These are phyloP conservation scores for Albugo laibachii DNA, from an alignment of 352 stramenopile genomes.

Conservation along the genomic window DNA sequence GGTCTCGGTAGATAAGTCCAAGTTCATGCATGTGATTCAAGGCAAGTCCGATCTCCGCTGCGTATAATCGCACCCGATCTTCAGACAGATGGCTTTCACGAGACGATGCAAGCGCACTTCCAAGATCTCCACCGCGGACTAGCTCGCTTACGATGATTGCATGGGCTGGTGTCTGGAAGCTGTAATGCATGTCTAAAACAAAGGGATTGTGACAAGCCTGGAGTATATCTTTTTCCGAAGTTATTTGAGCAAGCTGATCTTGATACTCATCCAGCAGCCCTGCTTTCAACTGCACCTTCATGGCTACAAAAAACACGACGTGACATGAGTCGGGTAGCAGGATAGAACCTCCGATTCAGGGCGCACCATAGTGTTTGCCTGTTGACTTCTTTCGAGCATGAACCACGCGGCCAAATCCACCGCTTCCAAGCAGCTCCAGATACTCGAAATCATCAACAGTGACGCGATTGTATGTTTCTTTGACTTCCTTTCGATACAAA, in stretches of 20 bases:
- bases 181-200: constrained; percentile 81
- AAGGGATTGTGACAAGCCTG: constrained; percentile 78
- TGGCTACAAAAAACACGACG: constrained; percentile 19
- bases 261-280: constrained; percentile 73
- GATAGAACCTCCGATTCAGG: background rate
- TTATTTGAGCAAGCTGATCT: constrained; percentile 67
- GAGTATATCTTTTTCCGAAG: constrained; percentile 77
- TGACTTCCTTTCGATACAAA: constrained; percentile 50
- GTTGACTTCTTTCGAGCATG: constrained; percentile 81
- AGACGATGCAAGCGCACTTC: constrained; percentile 48
- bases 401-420: constrained; percentile 81
- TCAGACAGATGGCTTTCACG: constrained; percentile 54
- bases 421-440: constrained; percentile 69
- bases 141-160: constrained; percentile 80
- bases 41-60: constrained; percentile 66
- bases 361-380: constrained; percentile 71
- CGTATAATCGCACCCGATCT: constrained; percentile 58
- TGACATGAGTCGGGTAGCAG: background rate
- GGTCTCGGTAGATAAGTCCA: constrained; percentile 69
- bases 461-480: constrained; percentile 76
- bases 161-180: constrained; percentile 69
- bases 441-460: constrained; percentile 73
- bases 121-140: constrained; percentile 55
- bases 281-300: constrained; percentile 85
- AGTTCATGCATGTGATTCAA: constrained; percentile 80